A percentile compares a stretch with the other conserved stretches of the same genome.
These are phyloP conservation scores for Russula abietina DNA, from an alignment of 768 basidiomycete genomes.

Conservation along the genomic window DNA sequence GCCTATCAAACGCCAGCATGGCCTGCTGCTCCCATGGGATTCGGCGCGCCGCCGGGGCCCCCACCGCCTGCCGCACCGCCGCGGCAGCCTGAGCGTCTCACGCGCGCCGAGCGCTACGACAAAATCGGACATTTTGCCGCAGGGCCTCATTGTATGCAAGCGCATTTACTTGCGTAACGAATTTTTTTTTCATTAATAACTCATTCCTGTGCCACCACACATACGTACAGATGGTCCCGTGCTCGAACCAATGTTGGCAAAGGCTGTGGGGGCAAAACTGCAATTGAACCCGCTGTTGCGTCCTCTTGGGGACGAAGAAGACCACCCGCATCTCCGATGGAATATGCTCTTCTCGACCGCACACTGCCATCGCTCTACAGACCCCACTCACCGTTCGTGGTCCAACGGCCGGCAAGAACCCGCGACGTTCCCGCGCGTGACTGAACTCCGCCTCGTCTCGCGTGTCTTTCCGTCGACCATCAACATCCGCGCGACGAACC, in stretches of 20 bases:
- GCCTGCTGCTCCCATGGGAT: slow-evolving; percentile 10
- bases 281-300: slow-evolving; percentile 57
- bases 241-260: slow-evolving; percentile 52
- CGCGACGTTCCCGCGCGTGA: slow-evolving; percentile 58
- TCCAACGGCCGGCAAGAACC: slow-evolving; percentile 55
- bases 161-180: slow-evolving; percentile 14
- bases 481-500: slow-evolving; percentile 40
- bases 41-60: slow-evolving; percentile 10
- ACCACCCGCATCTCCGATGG: slow-evolving; percentile 56
- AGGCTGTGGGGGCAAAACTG: slow-evolving; percentile 42
- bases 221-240: slow-evolving; percentile 56
- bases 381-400: slow-evolving; percentile 58
- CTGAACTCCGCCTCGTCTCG: slow-evolving; percentile 48
- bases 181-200: too few species aligned
- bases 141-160: slow-evolving; percentile 40
- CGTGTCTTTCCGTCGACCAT: slow-evolving; percentile 52
- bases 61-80: slow-evolving; percentile 26
- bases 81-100: slow-evolving; percentile 28
- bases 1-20: slow-evolving; percentile 13
- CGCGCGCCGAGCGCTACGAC: slow-evolving; percentile 31
- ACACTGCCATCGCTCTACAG: slow-evolving; percentile 57
- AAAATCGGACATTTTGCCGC: slow-evolving; percentile 36
- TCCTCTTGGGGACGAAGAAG: slow-evolving; percentile 39
- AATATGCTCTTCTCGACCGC: slow-evolving; percentile 65
- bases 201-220: neutral